These are phyloP conservation scores for Raddia distichophylla DNA, from an alignment of 176 grass and related monocot genomes.

Conservation along the genomic window DNA sequence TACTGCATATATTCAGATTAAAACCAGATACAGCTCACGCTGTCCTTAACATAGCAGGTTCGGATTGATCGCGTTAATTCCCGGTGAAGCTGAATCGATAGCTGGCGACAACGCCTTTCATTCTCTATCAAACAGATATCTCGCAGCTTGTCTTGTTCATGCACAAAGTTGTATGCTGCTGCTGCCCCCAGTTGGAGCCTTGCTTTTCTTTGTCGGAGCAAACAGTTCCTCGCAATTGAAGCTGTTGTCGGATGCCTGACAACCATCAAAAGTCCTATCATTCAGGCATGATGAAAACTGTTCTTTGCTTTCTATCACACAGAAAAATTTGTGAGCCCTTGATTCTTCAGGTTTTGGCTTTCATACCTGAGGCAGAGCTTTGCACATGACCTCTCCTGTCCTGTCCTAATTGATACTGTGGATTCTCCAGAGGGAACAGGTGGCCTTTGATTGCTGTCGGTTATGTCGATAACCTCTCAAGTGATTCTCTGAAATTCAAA, in stretches of 20 bases:
- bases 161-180: conserved; percentile 31
- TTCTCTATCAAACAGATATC: conserved; percentile 7
- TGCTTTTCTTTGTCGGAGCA: conserved; percentile 35
- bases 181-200: conserved; percentile 23
- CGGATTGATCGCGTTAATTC: conserved; percentile 47
- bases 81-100: background rate
- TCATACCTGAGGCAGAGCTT: conserved; percentile 13
- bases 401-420: conserved; percentile 5
- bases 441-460: background rate
- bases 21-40: background rate
- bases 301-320: conserved; percentile 12
- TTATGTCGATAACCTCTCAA: background rate
- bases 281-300: conserved; percentile 39
- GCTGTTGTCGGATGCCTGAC: conserved; percentile 33
- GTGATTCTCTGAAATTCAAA: background rate
- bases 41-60: conserved; percentile 24
- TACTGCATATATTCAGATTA: background rate
- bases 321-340: background rate
- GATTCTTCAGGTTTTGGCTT: conserved; percentile 30
- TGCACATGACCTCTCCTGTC: conserved; percentile 17
- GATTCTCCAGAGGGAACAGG: conserved; percentile 12
- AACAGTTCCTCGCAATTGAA: conserved; percentile 8
- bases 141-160: conserved; percentile 30
- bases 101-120: conserved; percentile 28
- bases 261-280: conserved; percentile 37